Percentiles rank a stretch among this genome's conserved stretches.
phyloP scores from a whole-genome alignment of 2,329 filamentous ascomycete genomes.

The Phialophora verrucosa region DNA sequence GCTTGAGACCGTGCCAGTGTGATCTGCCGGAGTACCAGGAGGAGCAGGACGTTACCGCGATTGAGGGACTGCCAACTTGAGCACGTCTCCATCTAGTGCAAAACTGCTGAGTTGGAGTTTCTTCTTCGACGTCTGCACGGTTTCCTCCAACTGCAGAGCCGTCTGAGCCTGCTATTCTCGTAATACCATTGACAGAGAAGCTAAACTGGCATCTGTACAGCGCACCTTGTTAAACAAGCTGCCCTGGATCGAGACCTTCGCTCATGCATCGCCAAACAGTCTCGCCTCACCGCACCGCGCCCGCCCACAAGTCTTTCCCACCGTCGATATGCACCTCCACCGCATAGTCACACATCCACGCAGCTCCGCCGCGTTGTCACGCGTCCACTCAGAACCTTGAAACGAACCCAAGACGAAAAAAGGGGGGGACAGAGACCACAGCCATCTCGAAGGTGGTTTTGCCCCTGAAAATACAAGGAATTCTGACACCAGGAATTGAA shows the following conservation, averaged over 20 bases:
- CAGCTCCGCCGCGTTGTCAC: background rate
- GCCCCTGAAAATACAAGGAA: background rate
- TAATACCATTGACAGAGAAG: background rate
- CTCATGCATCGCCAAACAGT: background rate
- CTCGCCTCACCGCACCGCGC: background rate
- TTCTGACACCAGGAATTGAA: conserved; percentile 52
- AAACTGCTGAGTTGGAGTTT: background rate
- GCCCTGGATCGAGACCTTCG: background rate
- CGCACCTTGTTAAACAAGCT: background rate
- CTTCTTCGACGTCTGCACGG: background rate
- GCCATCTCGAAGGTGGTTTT: background rate
- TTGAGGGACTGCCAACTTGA: background rate
- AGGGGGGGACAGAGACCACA: background rate
- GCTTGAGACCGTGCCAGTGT: no score
- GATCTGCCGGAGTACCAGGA: background rate
- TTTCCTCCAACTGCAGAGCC: background rate
- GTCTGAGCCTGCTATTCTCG: background rate
- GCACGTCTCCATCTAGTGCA: background rate
- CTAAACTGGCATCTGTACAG: background rate
- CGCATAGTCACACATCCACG: background rate
- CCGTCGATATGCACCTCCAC: background rate
- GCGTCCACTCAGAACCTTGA: background rate
- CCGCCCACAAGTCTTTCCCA: background rate
- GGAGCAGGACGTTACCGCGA: background rate
- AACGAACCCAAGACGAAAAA: background rate